Conservation (phyloP, 2,329 filamentous ascomycete genomes). For the Ambrosiella cleistominuta region DNA sequence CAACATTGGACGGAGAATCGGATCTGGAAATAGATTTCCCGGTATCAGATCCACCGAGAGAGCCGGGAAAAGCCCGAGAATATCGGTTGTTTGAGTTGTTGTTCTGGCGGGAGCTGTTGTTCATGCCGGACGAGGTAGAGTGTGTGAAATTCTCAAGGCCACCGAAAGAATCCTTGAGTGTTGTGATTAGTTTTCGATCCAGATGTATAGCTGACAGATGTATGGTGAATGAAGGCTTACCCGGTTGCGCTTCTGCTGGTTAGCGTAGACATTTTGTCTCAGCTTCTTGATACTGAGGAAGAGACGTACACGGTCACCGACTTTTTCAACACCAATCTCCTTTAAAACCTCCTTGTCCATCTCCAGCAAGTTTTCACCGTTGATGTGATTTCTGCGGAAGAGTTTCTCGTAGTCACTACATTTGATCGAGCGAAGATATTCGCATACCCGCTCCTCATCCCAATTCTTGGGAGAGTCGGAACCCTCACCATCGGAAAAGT, state of each 20-base stretch:
- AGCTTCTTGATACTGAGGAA: slow-evolving; percentile 73
- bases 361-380: slow-evolving; percentile 87
- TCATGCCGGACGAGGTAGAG: slow-evolving; percentile 44
- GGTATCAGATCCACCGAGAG: slow-evolving; percentile 20
- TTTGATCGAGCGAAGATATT: slow-evolving; percentile 81
- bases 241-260: slow-evolving; percentile 69
- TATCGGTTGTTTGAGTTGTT: slow-evolving; percentile 37
- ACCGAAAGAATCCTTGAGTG: slow-evolving; percentile 59
- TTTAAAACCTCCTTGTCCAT: slow-evolving; percentile 93
- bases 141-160: slow-evolving; percentile 56
- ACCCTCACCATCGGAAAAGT: slow-evolving; percentile 62
- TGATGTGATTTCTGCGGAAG: slow-evolving; percentile 88
- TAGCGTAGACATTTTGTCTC: slow-evolving; percentile 56
- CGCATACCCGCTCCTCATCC: slow-evolving; percentile 81
- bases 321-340: slow-evolving; percentile 96
- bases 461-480: slow-evolving; percentile 65
- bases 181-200: not conserved
- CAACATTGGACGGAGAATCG: slow-evolving; percentile 46
- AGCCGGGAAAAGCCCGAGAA: slow-evolving; percentile 40
- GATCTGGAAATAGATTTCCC: slow-evolving; percentile 48
- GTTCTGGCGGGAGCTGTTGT: slow-evolving; percentile 33
- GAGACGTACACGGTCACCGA: slow-evolving; percentile 86
- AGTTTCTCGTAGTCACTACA: slow-evolving; percentile 86
- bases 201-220: not conserved
- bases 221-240: slow-evolving; percentile 32